phyloP scores from a whole-genome alignment of 2,329 filamentous ascomycete species.

The Sphaerulina vaccinii region DNA sequence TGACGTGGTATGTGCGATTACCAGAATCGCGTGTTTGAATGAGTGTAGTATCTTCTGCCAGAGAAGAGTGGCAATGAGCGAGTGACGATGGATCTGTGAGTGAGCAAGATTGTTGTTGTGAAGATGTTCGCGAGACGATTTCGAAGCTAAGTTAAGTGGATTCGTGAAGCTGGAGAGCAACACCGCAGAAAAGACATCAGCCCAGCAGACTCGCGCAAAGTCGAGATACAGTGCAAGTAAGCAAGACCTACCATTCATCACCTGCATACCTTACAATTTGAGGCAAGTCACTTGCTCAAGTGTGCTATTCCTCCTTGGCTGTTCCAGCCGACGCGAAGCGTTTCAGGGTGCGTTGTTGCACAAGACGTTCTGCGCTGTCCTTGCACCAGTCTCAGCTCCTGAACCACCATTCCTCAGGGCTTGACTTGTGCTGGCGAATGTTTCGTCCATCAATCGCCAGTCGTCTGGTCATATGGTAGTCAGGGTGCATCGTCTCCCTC shows the following conservation, averaged over 20 bases:
- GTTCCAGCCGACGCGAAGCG: not conserved
- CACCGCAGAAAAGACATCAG: not conserved
- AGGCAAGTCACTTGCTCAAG: not conserved
- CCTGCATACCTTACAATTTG: not conserved
- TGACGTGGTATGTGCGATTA: not conserved
- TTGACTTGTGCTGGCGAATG: too few relatives aligned
- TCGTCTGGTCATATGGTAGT: too few relatives aligned
- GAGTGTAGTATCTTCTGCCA: too few relatives aligned
- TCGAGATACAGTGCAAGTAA: not conserved
- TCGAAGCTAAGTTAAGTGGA: not conserved
- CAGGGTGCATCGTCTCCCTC: too few relatives aligned
- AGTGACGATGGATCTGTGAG: not conserved
- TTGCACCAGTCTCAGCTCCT: constrained; percentile 7
- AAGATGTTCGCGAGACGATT: not conserved
- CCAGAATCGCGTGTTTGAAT: not conserved
- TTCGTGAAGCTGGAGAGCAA: not conserved
- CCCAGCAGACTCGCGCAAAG: too few relatives aligned
- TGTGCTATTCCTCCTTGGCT: not conserved
- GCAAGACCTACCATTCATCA: not conserved
- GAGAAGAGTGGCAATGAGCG: not conserved
- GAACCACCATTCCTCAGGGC: constrained; percentile 6
- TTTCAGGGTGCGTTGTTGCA: constrained; percentile 8
- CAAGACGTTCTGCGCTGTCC: constrained; percentile 4
- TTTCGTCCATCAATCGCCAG: too few relatives aligned
- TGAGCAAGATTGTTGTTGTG: not conserved